Evolutionary conservation across 164 flowering plant genomes (phyloP).

Genomic region (Dillenia suffruticosa): DNA sequence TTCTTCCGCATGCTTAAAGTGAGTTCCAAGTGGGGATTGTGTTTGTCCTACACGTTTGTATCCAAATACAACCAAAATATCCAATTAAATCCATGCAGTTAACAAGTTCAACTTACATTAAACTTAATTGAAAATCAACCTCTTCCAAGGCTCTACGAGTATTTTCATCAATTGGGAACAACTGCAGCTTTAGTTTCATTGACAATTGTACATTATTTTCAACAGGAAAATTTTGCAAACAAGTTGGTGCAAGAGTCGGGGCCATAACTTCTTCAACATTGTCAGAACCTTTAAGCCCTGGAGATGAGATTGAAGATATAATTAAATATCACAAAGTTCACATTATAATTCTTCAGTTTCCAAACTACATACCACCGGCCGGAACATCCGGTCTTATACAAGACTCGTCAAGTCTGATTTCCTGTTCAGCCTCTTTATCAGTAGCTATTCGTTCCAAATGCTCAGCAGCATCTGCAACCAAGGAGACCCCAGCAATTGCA

Average conservation of each 20-base stretch:
- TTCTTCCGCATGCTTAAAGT: constrained; percentile 86
- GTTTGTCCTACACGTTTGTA: constrained; percentile 60
- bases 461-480: constrained; percentile 99
- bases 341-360: neutral
- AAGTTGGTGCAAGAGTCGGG: constrained; percentile 14
- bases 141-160: constrained; percentile 81
- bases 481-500: constrained; percentile 94
- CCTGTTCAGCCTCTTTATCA: constrained; percentile 33
- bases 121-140: constrained; percentile 35
- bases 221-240: constrained; percentile 20
- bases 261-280: constrained; percentile 22
- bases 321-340: neutral
- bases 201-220: constrained; percentile 33
- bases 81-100: too few species aligned
- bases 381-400: constrained; percentile 6
- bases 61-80: neutral
- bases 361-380: constrained; percentile 15
- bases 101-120: too few species aligned
- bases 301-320: constrained; percentile 9
- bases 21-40: constrained; percentile 91
- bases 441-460: constrained; percentile 70
- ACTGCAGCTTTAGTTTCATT: constrained; percentile 82
- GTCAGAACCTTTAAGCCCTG: constrained; percentile 33
- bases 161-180: constrained; percentile 88
- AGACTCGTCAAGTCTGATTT: constrained; percentile 15